Conservation (phyloP, 2,329 filamentous ascomycete species). For the Cordyceps farinosa region DNA sequence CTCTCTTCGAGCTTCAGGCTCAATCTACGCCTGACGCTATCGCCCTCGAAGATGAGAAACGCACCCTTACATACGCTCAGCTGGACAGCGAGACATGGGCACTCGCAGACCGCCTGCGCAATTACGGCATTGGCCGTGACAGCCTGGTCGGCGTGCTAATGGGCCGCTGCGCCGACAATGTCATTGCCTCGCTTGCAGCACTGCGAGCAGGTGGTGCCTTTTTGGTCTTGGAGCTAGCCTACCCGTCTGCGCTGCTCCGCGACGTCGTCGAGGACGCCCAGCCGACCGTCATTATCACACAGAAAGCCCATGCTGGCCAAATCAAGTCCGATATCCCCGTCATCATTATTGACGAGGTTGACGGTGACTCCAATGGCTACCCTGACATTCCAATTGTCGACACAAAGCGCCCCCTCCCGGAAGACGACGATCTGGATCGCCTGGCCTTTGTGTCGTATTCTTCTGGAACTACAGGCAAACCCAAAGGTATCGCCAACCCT, state of each 20-base stretch:
- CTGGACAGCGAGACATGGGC: slow-evolving; percentile 63
- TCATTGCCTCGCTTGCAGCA: slow-evolving; percentile 74
- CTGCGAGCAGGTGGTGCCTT: slow-evolving; percentile 76
- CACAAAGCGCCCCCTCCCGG: slow-evolving; percentile 50
- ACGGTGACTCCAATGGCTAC: slow-evolving; percentile 28
- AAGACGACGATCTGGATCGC: slow-evolving; percentile 66
- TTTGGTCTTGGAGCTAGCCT: slow-evolving; percentile 74
- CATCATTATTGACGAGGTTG: slow-evolving; percentile 58
- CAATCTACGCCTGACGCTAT: slow-evolving; percentile 63
- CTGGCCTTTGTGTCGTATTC: slow-evolving; percentile 80
- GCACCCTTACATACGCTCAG: slow-evolving; percentile 67
- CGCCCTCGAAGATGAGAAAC: slow-evolving; percentile 67
- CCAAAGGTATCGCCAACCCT: slow-evolving; percentile 80
- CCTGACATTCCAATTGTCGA: slow-evolving; percentile 30
- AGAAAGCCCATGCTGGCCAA: slow-evolving; percentile 59
- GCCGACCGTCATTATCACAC: slow-evolving; percentile 68
- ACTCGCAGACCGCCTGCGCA: slow-evolving; percentile 62
- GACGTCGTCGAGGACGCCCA: slow-evolving; percentile 75
- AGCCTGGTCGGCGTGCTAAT: slow-evolving; percentile 72
- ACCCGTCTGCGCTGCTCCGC: slow-evolving; percentile 67
- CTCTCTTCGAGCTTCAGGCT: slow-evolving; percentile 68
- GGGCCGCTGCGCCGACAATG: slow-evolving; percentile 72
- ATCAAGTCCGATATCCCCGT: slow-evolving; percentile 62
- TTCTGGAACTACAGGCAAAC: slow-evolving; percentile 71
- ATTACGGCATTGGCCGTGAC: slow-evolving; percentile 68